These are phyloP conservation scores for Irpex rosettiformis DNA, from an alignment of 1,284 basidiomycete species.

Conservation along the genomic window DNA sequence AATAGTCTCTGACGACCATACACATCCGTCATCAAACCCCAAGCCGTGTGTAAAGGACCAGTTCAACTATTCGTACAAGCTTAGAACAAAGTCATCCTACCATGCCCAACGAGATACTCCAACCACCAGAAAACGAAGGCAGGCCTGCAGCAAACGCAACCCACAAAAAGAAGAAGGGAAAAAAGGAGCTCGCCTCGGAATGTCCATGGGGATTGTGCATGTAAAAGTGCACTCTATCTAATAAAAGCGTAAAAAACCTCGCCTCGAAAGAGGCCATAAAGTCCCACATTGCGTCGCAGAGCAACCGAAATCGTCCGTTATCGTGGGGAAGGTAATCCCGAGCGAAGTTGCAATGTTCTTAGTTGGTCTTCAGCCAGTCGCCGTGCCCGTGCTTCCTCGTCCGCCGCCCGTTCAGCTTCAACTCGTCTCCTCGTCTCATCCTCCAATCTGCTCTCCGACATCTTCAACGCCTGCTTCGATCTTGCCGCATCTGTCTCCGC, in stretches of 20 bases:
- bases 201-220: neutral
- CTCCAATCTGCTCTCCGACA: conserved; percentile 53
- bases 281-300: neutral
- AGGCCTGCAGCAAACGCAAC: too few species aligned
- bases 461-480: conserved; percentile 47
- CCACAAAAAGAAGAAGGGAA: neutral
- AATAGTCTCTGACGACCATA: neutral
- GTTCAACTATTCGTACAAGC: neutral
- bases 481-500: conserved; percentile 56
- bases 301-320: conserved; percentile 1
- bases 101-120: too few species aligned
- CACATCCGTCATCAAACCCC: neutral
- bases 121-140: too few species aligned
- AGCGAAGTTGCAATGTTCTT: conserved; percentile 23
- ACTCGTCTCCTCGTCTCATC: conserved; percentile 54
- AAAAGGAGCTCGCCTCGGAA: neutral
- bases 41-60: neutral
- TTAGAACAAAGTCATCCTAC: too few species aligned
- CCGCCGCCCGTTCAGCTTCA: conserved; percentile 51
- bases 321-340: conserved; percentile 7
- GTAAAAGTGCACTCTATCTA: neutral
- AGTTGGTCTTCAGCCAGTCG: conserved; percentile 48
- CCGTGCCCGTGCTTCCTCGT: conserved; percentile 48
- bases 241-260: neutral
- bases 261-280: conserved; percentile 2